A percentile compares a stretch with the other conserved stretches of the same genome.
These are phyloP conservation scores for Seiridium unicorne DNA, from an alignment of 2,329 filamentous ascomycete genomes.

Conservation along the genomic window DNA sequence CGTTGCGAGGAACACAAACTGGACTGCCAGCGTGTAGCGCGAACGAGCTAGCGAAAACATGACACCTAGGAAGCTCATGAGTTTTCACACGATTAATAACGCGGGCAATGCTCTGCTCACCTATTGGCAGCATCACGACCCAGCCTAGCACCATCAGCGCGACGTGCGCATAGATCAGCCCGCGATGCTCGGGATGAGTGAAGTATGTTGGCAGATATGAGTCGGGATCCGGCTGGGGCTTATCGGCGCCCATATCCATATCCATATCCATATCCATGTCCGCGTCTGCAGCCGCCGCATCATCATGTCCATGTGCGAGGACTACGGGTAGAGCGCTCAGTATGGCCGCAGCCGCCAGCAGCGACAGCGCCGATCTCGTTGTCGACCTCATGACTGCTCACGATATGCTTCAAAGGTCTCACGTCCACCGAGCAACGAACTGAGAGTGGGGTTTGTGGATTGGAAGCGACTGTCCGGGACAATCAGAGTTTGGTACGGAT, in stretches of 20 bases:
- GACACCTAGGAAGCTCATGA: constrained; percentile 56
- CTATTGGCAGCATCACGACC: constrained; percentile 67
- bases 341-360: constrained; percentile 24
- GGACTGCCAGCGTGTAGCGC: constrained; percentile 65
- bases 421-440: background rate
- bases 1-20: constrained; percentile 64
- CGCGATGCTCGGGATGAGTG: constrained; percentile 33
- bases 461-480: no score
- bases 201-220: constrained; percentile 37
- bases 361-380: constrained; percentile 17
- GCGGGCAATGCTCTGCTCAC: constrained; percentile 40
- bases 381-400: constrained; percentile 18
- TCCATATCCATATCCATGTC: constrained; percentile 25
- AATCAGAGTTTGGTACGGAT: no score
- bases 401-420: background rate
- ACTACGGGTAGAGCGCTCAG: constrained; percentile 27
- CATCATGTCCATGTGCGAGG: constrained; percentile 30
- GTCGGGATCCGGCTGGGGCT: constrained; percentile 22
- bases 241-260: constrained; percentile 29
- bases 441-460: no score
- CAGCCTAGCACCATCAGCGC: constrained; percentile 66
- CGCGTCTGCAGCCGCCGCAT: constrained; percentile 14
- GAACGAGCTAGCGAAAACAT: constrained; percentile 85
- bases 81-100: background rate
- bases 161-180: constrained; percentile 56